These are phyloP conservation scores for Parasarocladium wereldwijsianum DNA, from an alignment of 2,329 filamentous ascomycete genomes.

Conservation along the genomic window DNA sequence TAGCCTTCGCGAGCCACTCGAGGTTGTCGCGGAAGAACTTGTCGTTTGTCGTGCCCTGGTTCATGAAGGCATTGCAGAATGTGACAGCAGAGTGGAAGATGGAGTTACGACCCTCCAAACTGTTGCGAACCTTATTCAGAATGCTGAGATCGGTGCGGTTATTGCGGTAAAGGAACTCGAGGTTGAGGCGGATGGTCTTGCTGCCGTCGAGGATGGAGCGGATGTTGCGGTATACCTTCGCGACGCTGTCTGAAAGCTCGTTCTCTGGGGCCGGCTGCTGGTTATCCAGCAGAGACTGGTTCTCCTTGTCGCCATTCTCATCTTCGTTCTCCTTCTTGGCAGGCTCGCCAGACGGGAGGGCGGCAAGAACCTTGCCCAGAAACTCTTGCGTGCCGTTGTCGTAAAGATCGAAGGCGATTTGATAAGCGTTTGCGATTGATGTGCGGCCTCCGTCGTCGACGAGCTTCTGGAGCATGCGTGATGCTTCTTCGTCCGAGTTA, in stretches of 20 bases:
- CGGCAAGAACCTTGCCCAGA: slow-evolving; percentile 72
- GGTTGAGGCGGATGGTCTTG: slow-evolving; percentile 84
- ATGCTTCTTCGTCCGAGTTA: slow-evolving; percentile 81
- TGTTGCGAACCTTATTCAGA: slow-evolving; percentile 91
- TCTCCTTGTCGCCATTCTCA: slow-evolving; percentile 32
- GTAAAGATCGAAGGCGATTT: slow-evolving; percentile 95
- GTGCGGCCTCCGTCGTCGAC: slow-evolving; percentile 65
- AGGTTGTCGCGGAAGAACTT: slow-evolving; percentile 97
- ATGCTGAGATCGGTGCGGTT: slow-evolving; percentile 87
- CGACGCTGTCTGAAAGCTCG: slow-evolving; percentile 33
- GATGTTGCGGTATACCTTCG: slow-evolving; percentile 47
- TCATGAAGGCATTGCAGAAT: slow-evolving; percentile 98
- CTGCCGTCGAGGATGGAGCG: slow-evolving; percentile 66
- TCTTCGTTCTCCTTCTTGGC: slow-evolving; percentile 24
- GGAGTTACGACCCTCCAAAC: slow-evolving; percentile 86
- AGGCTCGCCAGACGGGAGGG: slow-evolving; percentile 46
- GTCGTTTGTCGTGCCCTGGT: slow-evolving; percentile 93
- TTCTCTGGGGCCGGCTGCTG: slow-evolving; percentile 41
- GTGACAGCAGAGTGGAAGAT: slow-evolving; percentile 98
- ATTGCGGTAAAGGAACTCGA: slow-evolving; percentile 92
- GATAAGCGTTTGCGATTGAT: slow-evolving; percentile 78
- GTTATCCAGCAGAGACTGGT: slow-evolving; percentile 31
- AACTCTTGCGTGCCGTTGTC: slow-evolving; percentile 99
- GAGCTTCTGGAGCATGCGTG: slow-evolving; percentile 68
- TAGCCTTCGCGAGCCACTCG: slow-evolving; percentile 94